Evolutionary conservation across 345 rosid genomes (phyloP).

Genomic region (Moringa oleifera): DNA sequence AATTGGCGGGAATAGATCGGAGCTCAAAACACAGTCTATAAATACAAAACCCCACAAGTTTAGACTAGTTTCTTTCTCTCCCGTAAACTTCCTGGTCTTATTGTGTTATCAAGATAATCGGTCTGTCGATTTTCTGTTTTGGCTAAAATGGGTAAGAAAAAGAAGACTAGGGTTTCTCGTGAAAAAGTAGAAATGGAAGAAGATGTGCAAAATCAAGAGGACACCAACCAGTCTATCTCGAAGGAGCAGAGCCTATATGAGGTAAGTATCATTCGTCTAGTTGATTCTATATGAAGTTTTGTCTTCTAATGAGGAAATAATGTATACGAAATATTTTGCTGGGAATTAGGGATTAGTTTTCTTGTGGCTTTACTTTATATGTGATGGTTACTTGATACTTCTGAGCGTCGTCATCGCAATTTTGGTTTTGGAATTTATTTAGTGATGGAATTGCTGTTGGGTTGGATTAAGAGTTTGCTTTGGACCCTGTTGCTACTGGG

Average conservation of each 20-base stretch:
- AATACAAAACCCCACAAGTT: background rate
- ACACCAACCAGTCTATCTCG: slow-evolving; percentile 16
- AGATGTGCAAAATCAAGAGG: slow-evolving; percentile 23
- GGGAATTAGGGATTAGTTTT: background rate
- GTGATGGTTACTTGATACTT: background rate
- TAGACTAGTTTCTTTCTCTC: background rate
- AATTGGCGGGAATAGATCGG: slow-evolving; percentile 29
- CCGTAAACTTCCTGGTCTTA: background rate
- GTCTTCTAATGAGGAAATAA: background rate
- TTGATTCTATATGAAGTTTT: background rate
- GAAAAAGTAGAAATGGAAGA: slow-evolving; percentile 32
- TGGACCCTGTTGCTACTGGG: too few relatives aligned
- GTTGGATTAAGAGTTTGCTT: too few relatives aligned
- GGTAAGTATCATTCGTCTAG: too few relatives aligned
- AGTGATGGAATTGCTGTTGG: background rate
- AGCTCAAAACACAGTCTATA: background rate
- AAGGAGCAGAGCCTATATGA: slow-evolving; percentile 46
- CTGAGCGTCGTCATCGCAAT: background rate
- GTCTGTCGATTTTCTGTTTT: background rate
- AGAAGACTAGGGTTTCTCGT: slow-evolving; percentile 47
- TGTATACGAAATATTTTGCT: background rate
- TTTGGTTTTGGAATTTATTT: background rate
- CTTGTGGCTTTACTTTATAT: background rate
- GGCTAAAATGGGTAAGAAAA: slow-evolving; percentile 49
- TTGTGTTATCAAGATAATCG: too few relatives aligned